Evolutionary conservation across 1,284 basidiomycete species (phyloP), one percentile per base, ranked within the genome.

Genomic region (Earliella scabrosa): DNA sequence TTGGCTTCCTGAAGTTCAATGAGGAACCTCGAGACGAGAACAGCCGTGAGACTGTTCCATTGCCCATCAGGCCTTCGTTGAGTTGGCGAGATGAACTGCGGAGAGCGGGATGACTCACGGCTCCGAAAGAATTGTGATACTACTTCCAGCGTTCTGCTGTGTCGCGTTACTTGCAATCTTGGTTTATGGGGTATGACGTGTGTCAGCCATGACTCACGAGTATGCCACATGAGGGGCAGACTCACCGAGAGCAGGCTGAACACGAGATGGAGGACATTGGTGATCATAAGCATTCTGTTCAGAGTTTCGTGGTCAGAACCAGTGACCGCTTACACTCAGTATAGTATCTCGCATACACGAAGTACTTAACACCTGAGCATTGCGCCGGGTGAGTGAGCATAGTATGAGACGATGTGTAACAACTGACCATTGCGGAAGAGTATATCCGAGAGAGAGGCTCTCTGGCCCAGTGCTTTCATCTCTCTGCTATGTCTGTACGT

Each of bases 1-100:
- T 39, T 45, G n/a, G 43, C 50, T 11, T 52, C 50, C 20, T 52
- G 50, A 9, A 52, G 50, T 24, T 52, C 50, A 26, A 52, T 45
- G 34, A 52, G 50, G 35, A 45, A 52, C 9, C 50, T 29, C 14
- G 50, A 52, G 34, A 52, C 45, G 24, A 52, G 44, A 18, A 52
- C 36, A 6, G 50, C 50, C 7, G 50, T 52, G n/a, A 52, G 26
- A 3, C 50, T 51, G 10, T 31, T 31, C 7, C 29, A 31, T 13
- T 13, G 13, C 7, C 29, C 7, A 13, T 31, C 29, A 31, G 29
- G 6, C 29, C 29, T n/a, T n/a, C 3, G 21, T 5, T 9, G 18
- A 34, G 6, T 13, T 31, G 7, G 29, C 29, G 3, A 27, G 10
- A 14, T 9, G 8, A 38, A 9, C 18, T 1, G 1, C 35, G 4